phyloP scores from a whole-genome alignment of 129 eudicot genomes.

The Flaveria trinervia region DNA sequence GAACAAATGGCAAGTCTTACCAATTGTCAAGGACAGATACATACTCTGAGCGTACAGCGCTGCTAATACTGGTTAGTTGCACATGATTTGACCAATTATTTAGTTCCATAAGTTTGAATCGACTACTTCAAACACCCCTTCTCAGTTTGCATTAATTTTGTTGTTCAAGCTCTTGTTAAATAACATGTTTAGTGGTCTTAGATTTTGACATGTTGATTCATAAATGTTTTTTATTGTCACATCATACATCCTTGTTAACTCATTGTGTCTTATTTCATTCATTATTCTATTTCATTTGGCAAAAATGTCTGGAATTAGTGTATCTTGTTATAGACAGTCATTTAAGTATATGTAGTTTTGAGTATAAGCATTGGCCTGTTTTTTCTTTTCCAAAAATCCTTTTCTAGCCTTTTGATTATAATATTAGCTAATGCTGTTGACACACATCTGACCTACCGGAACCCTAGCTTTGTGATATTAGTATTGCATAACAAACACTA shows the following conservation, averaged over 20 bases:
- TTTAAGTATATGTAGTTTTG: background rate
- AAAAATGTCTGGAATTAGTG: background rate
- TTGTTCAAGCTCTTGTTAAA: background rate
- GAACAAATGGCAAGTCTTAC: constrained; percentile 33
- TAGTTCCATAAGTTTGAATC: background rate
- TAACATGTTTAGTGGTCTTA: background rate
- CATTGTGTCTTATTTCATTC: background rate
- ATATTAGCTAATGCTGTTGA: background rate
- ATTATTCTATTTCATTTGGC: background rate
- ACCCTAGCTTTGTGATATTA: background rate
- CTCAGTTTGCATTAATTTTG: background rate
- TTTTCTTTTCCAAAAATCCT: background rate
- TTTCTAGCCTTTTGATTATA: background rate
- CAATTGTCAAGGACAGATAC: constrained; percentile 36
- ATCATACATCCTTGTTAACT: background rate
- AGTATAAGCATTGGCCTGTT: background rate
- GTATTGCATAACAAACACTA: background rate
- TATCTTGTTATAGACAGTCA: background rate
- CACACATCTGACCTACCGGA: background rate
- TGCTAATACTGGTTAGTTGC: constrained; percentile 64
- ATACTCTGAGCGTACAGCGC: constrained; percentile 45
- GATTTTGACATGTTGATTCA: background rate
- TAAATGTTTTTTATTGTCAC: background rate
- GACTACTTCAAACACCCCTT: background rate
- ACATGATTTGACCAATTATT: background rate